Conservation (phyloP, 208 protist genomes). For the Leishmania arabica region DNA sequence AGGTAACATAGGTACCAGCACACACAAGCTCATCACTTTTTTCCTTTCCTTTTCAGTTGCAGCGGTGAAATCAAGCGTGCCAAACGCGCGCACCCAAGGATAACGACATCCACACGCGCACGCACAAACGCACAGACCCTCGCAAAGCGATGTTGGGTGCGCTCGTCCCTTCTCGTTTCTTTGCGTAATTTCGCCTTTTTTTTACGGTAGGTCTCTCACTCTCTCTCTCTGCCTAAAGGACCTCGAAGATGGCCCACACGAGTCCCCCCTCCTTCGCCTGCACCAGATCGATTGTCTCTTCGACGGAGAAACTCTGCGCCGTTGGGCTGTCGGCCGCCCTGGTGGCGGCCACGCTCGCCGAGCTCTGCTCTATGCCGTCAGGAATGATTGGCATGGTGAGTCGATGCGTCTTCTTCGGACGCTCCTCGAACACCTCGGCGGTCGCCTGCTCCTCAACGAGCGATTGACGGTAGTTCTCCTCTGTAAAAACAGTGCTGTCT, state of each 20-base stretch:
- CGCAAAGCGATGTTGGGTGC: not conserved
- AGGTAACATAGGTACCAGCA: not conserved
- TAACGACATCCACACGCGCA: not conserved
- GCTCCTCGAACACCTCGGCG: conserved; percentile 11
- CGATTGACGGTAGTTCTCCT: conserved; percentile 48
- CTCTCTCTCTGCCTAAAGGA: conserved; percentile 18
- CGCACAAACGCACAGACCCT: not conserved
- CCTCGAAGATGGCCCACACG: conserved; percentile 80
- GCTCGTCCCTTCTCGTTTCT: no score
- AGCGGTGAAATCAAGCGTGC: not conserved
- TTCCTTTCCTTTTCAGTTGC: not conserved
- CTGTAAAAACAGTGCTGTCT: conserved; percentile 42
- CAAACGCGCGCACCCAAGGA: not conserved
- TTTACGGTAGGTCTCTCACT: not conserved
- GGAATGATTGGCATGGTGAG: conserved; percentile 12
- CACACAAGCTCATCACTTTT: not conserved
- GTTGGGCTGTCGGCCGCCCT: not conserved
- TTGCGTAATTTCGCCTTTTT: not conserved
- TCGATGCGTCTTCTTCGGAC: not conserved
- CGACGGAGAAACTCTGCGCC: conserved; percentile 40
- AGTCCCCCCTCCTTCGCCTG: conserved; percentile 58
- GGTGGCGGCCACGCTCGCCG: conserved; percentile 13
- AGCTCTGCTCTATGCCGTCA: conserved; percentile 34
- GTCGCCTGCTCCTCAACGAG: conserved; percentile 43
- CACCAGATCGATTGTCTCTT: conserved; percentile 68